A percentile compares a stretch with the other conserved stretches of the same genome.
phyloP scores from a whole-genome alignment of 148 eudicot species.

The Persicaria tinctoria region DNA sequence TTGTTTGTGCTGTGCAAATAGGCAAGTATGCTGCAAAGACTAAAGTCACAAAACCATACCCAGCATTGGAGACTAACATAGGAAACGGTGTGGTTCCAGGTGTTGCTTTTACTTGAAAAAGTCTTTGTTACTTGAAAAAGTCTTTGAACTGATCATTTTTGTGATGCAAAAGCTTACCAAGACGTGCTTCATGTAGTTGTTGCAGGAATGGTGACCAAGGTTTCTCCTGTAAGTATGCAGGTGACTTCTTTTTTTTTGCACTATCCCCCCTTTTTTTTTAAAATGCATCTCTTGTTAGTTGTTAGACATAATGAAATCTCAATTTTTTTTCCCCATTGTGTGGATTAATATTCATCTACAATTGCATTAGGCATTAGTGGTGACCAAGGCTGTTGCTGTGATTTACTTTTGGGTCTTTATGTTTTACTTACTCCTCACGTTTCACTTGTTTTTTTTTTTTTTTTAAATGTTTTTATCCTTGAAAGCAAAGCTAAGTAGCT shows the following conservation, averaged over 20 bases:
- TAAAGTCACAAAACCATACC: constrained; percentile 14
- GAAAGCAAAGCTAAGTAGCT: not conserved
- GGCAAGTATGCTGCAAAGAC: constrained; percentile 24
- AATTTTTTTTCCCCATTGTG: not conserved
- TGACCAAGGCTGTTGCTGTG: not conserved
- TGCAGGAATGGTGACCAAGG: constrained; percentile 18
- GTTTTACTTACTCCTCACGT: not conserved
- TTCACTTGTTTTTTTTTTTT: not conserved
- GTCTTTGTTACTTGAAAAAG: not conserved
- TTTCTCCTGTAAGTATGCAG: constrained; percentile 23
- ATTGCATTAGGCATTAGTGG: too few relatives aligned
- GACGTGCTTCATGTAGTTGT: constrained; percentile 15
- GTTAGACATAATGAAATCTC: not conserved
- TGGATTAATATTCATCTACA: too few relatives aligned
- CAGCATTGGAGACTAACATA: constrained; percentile 15
- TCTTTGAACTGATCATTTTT: constrained; percentile 26
- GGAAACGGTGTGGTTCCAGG: constrained; percentile 25
- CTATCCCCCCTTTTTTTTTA: not conserved
- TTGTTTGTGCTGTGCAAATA: constrained; percentile 19
- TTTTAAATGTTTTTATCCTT: not conserved
- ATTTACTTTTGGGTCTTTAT: not conserved
- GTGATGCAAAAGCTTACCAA: constrained; percentile 19
- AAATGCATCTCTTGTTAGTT: not conserved
- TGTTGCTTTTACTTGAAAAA: constrained; percentile 21
- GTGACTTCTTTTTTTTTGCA: constrained; percentile 3